A percentile compares a stretch with the other conserved stretches of the same genome.
Conservation (phyloP, 306 rosid genomes). For the Cicer judaicum region DNA sequence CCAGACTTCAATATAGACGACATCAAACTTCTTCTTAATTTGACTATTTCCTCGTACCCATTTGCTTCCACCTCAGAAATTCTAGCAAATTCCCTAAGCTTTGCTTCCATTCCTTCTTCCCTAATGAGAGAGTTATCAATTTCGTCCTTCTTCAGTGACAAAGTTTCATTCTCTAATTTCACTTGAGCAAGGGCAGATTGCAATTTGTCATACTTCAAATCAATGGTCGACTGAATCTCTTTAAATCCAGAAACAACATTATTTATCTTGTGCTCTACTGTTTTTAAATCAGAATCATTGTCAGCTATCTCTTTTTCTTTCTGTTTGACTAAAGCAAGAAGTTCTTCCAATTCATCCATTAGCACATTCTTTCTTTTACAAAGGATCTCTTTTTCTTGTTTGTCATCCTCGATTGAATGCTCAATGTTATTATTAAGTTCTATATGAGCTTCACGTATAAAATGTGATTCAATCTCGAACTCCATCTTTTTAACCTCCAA, state of each 20-base stretch:
- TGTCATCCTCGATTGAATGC: conserved; percentile 64
- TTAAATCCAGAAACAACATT: conserved; percentile 63
- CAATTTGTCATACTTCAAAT: conserved; percentile 59
- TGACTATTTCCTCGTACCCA: conserved; percentile 54
- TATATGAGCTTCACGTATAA: conserved; percentile 59
- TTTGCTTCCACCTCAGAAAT: conserved; percentile 72
- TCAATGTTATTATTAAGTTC: conserved; percentile 65
- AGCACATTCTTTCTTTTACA: conserved; percentile 58
- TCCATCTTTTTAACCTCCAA: conserved; percentile 78
- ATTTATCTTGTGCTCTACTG: conserved; percentile 66
- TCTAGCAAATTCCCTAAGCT: conserved; percentile 58
- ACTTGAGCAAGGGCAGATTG: conserved; percentile 61
- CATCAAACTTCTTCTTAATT: conserved; percentile 69
- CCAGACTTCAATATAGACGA: conserved; percentile 63
- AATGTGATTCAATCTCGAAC: conserved; percentile 74
- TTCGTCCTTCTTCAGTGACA: conserved; percentile 60
- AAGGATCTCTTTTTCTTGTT: conserved; percentile 64
- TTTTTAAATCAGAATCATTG: conserved; percentile 58
- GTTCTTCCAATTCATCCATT: conserved; percentile 61
- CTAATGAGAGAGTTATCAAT: conserved; percentile 55
- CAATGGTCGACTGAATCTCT: conserved; percentile 64
- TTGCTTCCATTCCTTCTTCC: conserved; percentile 63
- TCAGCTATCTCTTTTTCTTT: conserved; percentile 78
- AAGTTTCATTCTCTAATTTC: conserved; percentile 57
- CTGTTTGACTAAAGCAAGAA: conserved; percentile 69